Percentiles rank a stretch among this genome's conserved stretches.
Conservation (phyloP, 116 monocot genomes). For the Phalaenopsis hybrid region DNA sequence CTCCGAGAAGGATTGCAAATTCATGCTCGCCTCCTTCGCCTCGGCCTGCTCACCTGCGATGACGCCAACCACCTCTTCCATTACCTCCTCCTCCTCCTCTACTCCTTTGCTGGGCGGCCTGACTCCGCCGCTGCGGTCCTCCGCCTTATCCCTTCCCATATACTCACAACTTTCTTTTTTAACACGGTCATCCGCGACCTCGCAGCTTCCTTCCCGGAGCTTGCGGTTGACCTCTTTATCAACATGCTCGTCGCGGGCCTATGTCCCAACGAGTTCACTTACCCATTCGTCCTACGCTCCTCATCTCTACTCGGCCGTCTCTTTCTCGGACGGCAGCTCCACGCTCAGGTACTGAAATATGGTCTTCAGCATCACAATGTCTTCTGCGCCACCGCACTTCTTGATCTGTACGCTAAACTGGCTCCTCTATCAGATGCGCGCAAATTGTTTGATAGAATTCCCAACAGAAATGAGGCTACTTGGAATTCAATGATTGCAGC, state of each 20-base stretch:
- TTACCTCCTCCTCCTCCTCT: slow-evolving; percentile 14
- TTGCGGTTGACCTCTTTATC: slow-evolving; percentile 44
- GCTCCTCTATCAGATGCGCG: slow-evolving; percentile 26
- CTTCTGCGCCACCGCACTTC: slow-evolving; percentile 45
- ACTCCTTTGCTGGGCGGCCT: slow-evolving; percentile 12
- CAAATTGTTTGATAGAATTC: slow-evolving; percentile 68
- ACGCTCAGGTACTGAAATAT: slow-evolving; percentile 36
- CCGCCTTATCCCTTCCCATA: slow-evolving; percentile 16
- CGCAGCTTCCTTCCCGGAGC: slow-evolving; percentile 26
- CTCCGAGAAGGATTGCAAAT: slow-evolving; percentile 7
- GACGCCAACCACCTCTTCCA: neutral
- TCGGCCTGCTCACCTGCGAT: slow-evolving; percentile 12
- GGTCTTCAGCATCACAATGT: slow-evolving; percentile 19
- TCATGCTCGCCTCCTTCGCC: slow-evolving; percentile 25
- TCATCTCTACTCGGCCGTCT: slow-evolving; percentile 21
- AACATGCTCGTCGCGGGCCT: slow-evolving; percentile 28
- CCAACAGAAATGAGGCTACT: slow-evolving; percentile 24
- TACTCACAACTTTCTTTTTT: slow-evolving; percentile 29
- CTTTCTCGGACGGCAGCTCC: slow-evolving; percentile 40
- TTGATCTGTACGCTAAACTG: slow-evolving; percentile 49
- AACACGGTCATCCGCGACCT: slow-evolving; percentile 55
- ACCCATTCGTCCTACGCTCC: slow-evolving; percentile 58
- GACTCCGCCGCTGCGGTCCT: slow-evolving; percentile 20
- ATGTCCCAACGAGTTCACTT: slow-evolving; percentile 49
- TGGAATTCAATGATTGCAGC: slow-evolving; percentile 55